These are phyloP conservation scores for Thymus quinquecostatus DNA, from an alignment of 257 asterid species.

Conservation along the genomic window DNA sequence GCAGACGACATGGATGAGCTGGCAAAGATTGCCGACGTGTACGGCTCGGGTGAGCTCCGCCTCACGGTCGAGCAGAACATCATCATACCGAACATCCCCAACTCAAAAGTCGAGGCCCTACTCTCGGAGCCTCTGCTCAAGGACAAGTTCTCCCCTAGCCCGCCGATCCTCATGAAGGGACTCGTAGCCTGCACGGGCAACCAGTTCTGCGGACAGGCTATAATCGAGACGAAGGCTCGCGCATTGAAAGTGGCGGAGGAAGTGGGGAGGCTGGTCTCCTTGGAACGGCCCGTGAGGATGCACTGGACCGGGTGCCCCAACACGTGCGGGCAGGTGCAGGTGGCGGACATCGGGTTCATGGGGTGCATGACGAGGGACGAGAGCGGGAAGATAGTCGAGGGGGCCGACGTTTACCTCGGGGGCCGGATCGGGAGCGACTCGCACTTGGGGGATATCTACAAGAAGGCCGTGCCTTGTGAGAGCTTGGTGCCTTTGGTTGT, in stretches of 20 bases:
- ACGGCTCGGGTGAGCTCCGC: conserved; percentile 89
- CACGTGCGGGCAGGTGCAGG: conserved; percentile 90
- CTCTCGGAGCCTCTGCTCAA: conserved; percentile 67
- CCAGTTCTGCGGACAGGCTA: conserved; percentile 97
- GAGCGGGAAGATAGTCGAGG: conserved; percentile 75
- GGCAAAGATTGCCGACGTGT: conserved; percentile 72
- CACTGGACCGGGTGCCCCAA: conserved; percentile 99
- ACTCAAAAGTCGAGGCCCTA: conserved; percentile 62
- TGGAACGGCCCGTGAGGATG: conserved; percentile 79
- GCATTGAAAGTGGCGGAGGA: conserved; percentile 82
- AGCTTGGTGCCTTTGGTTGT: conserved; percentile 78
- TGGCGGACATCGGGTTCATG: conserved; percentile 98
- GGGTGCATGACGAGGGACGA: conserved; percentile 82
- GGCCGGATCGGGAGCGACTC: conserved; percentile 95
- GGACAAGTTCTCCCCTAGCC: conserved; percentile 60
- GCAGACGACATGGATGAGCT: conserved; percentile 94
- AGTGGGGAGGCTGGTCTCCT: conserved; percentile 68
- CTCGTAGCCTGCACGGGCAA: conserved; percentile 95
- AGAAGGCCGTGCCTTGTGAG: conserved; percentile 90
- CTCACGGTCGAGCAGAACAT: conserved; percentile 93
- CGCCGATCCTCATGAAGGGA: conserved; percentile 82
- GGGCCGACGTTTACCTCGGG: conserved; percentile 84
- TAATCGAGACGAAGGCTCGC: conserved; percentile 86
- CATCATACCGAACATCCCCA: conserved; percentile 72
- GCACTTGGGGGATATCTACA: conserved; percentile 84